Base-by-base conservation (phyloP, 371 early-diverging fungal species). In the Funneliformis caledonium region DNA sequence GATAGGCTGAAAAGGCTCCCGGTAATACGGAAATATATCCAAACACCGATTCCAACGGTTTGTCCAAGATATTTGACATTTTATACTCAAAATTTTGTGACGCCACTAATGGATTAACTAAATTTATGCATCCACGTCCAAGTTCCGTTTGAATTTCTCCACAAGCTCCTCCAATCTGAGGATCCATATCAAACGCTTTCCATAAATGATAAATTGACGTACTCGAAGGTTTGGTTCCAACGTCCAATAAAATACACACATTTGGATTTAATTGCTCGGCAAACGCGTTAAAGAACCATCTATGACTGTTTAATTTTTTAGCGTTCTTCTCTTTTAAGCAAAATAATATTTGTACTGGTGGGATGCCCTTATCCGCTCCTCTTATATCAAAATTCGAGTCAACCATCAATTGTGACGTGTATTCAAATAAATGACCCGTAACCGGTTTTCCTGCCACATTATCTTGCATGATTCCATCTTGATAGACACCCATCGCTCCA, bases 31-130 rank as follows among this genome's bases (percentile, higher is more conserved):
- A 94, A 84, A 98, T 97, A 85, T 96, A 97, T n/a, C 98, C 98
- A 89, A 96, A 96, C 22, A 96, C 94, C 7, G 96, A 95, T 87
- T 98, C 98, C 19, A 98, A 88, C 1, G 98, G 98, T 87, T 98
- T 98, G 88, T 98, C 98, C 16, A 98, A 88, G 84, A 98, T 97
- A 84, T 98, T 98, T 81, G 94, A 94, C 93, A 97, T 96, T 84
- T 97, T 97, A 89, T 97, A 97, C 86, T 94, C 98, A 88, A 98
- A 98, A 86, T 97, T 97, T 84, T 98, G 98, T 11, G 96, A 92
- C 3, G 97, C 98, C 0, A 97, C 95, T 72, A 98, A 84, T 7
- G 97, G 97, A 83, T 97, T 96, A 67, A 94, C 62, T 12, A 96
- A 78, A 50, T 91, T 89, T 69, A 70, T 81, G 81, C 87, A 91